phyloP scores from a whole-genome alignment of 768 basidiomycete species.

The Boletus rubroflammeus region DNA sequence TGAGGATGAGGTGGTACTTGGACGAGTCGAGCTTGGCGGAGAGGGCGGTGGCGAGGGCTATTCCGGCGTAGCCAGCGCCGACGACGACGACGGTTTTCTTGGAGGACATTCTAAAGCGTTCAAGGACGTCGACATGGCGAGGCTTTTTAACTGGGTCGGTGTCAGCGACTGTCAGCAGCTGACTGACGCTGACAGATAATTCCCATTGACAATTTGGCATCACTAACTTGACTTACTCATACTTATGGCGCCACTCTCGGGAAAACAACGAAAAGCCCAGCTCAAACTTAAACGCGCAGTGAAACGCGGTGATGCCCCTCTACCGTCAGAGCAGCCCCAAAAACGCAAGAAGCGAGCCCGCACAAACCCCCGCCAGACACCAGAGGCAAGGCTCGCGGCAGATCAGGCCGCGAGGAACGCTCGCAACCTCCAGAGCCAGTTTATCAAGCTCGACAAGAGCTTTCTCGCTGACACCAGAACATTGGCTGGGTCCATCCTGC shows the following conservation, averaged over 20 bases:
- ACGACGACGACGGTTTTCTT: conserved; percentile 49
- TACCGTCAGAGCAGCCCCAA: conserved; percentile 22
- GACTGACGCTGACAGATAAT: no score
- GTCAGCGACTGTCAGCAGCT: background rate
- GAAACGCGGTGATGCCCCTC: conserved; percentile 70
- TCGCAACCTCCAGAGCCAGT: conserved; percentile 64
- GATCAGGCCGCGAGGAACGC: conserved; percentile 39
- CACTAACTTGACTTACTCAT: no score
- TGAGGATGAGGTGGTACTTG: conserved; percentile 50
- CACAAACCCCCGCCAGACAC: background rate
- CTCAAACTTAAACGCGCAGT: conserved; percentile 77
- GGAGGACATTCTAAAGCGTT: conserved; percentile 3
- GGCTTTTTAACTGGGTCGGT: background rate
- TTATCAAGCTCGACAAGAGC: conserved; percentile 53
- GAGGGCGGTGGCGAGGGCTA: conserved; percentile 43
- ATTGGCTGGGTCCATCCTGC: conserved; percentile 49
- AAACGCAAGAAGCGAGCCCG: conserved; percentile 9
- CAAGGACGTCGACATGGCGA: background rate
- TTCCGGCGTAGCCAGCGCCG: conserved; percentile 51
- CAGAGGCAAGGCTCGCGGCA: conserved; percentile 9
- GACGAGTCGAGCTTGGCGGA: conserved; percentile 46
- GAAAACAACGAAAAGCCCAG: conserved; percentile 67
- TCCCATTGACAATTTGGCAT: no score
- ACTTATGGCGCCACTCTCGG: conserved; percentile 40
- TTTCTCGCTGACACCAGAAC: conserved; percentile 60